These are phyloP conservation scores for Abelmoschus esculentus DNA, from an alignment of 345 rosid species.

Conservation along the genomic window DNA sequence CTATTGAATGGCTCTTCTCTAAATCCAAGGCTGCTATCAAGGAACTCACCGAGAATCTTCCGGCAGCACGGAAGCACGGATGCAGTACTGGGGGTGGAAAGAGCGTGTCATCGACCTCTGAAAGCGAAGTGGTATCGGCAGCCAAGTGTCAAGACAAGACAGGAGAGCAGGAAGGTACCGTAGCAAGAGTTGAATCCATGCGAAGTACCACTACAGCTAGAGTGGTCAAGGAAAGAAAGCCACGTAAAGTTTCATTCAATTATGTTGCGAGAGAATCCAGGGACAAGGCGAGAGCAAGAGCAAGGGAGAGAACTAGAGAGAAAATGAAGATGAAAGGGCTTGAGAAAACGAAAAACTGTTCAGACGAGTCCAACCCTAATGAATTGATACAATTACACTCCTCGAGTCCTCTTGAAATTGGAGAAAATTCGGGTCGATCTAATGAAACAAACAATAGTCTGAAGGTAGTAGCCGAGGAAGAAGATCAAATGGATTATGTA, in stretches of 20 bases:
- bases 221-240: constrained; percentile 15
- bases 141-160: neutral
- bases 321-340: constrained; percentile 37
- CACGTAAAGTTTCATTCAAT: constrained; percentile 11
- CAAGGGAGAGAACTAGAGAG: constrained; percentile 58
- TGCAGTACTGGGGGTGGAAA: too few relatives aligned
- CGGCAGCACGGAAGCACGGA: constrained; percentile 14
- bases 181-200: constrained; percentile 8
- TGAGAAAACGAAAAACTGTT: constrained; percentile 9
- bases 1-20: constrained; percentile 71
- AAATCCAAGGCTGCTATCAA: constrained; percentile 65
- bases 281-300: constrained; percentile 66
- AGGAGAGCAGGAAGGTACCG: neutral
- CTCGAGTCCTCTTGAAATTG: neutral
- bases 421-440: neutral
- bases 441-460: constrained; percentile 17
- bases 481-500: constrained; percentile 34
- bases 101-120: constrained; percentile 28
- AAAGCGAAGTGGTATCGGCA: constrained; percentile 38
- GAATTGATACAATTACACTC: constrained; percentile 18
- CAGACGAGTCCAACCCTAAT: constrained; percentile 34
- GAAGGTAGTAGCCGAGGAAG: constrained; percentile 9
- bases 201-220: constrained; percentile 1
- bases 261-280: constrained; percentile 36
- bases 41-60: constrained; percentile 37